Conservation (phyloP, 495 filamentous ascomycete species). For the Chaetomium tenue region DNA sequence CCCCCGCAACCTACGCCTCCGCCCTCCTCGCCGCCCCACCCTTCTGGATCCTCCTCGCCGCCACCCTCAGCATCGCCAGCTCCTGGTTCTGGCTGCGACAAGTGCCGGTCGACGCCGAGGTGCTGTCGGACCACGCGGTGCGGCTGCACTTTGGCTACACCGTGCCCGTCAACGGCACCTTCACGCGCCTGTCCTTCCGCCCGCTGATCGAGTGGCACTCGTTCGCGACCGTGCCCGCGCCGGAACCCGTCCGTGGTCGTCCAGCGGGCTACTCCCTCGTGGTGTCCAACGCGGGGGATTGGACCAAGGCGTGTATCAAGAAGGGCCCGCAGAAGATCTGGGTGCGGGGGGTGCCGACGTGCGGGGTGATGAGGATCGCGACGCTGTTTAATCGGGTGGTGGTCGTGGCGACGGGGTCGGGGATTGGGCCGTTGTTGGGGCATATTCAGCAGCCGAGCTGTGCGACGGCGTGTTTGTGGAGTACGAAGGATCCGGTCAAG, state of each 20-base stretch:
- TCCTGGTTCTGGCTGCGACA: slow-evolving; percentile 60
- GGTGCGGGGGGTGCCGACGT: slow-evolving; percentile 51
- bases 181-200: slow-evolving; percentile 44
- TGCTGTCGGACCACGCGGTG: slow-evolving; percentile 59
- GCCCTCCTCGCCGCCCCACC: slow-evolving; percentile 47
- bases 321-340: slow-evolving; percentile 53
- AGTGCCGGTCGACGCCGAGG: slow-evolving; percentile 53
- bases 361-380: slow-evolving; percentile 63
- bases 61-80: slow-evolving; percentile 53
- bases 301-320: slow-evolving; percentile 58
- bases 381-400: slow-evolving; percentile 61
- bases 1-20: slow-evolving; percentile 28
- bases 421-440: slow-evolving; percentile 61
- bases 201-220: slow-evolving; percentile 68
- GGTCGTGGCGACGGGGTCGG: slow-evolving; percentile 68
- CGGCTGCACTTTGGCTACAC: slow-evolving; percentile 59
- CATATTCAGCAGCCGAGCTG: slow-evolving; percentile 35
- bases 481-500: slow-evolving; percentile 38
- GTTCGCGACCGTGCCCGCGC: slow-evolving; percentile 62
- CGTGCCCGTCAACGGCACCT: slow-evolving; percentile 38
- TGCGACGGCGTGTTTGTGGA: slow-evolving; percentile 41
- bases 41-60: slow-evolving; percentile 56
- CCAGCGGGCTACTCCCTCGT: slow-evolving; percentile 57
- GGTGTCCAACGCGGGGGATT: slow-evolving; percentile 69
- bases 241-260: slow-evolving; percentile 22